Percentiles rank a stretch among this genome's conserved stretches.
These are phyloP conservation scores for Pelagophyceae sp. DNA, from an alignment of 352 stramenopile species.

Conservation along the genomic window DNA sequence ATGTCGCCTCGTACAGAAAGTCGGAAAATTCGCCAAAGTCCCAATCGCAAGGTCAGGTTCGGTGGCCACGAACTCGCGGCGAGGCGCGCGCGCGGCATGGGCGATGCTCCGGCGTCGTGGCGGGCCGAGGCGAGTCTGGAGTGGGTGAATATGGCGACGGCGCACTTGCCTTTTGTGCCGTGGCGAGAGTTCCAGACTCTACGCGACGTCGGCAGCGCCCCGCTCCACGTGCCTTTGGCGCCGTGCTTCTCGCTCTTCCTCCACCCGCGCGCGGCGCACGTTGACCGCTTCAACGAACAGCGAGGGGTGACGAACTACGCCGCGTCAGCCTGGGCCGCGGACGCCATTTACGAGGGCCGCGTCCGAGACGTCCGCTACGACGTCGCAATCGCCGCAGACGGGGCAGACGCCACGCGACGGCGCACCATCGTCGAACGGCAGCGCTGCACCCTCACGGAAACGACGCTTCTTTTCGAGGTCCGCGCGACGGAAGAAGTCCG, in stretches of 20 bases:
- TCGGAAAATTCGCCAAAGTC: no score
- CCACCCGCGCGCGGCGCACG: not conserved
- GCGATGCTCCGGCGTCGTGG: no score
- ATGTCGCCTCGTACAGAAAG: no score
- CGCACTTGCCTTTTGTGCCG: no score
- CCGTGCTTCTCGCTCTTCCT: constrained; percentile 14
- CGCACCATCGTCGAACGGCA: not conserved
- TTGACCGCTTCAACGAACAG: not conserved
- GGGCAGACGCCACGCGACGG: not conserved
- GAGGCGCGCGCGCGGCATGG: no score
- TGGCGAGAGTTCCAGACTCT: no score
- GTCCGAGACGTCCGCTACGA: not conserved
- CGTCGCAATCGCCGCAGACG: not conserved
- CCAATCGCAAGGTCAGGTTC: no score
- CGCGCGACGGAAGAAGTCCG: not conserved
- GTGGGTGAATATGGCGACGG: no score
- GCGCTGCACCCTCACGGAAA: not conserved
- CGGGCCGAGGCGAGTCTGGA: no score
- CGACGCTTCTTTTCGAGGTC: not conserved
- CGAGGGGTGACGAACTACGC: not conserved
- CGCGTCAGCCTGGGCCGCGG: not conserved
- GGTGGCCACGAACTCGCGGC: no score
- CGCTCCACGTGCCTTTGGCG: not conserved
- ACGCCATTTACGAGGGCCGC: not conserved
- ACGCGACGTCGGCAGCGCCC: no score